Evolutionary conservation across 2,329 filamentous ascomycete genomes (phyloP), one percentile per base, ranked within the genome.

Genomic region (Curvularia verruculosa): DNA sequence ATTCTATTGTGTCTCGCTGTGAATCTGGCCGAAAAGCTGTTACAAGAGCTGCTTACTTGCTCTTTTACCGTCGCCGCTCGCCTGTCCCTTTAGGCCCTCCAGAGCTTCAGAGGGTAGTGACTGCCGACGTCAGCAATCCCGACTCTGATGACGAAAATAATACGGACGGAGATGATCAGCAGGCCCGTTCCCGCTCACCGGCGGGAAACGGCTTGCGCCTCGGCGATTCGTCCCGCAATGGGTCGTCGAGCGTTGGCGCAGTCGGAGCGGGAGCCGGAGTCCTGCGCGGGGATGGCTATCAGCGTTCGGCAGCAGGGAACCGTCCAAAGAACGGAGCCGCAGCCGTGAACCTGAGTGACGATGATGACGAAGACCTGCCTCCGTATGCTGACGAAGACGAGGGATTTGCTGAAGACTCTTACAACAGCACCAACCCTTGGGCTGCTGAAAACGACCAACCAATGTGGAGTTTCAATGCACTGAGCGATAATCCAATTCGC

Each of bases 51-150:
- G 95, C 95, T 0, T 99, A 99, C 77, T 84, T 99, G 10, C 83
- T 99, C 31, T 99, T 99, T 82, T 99, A 99, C 79, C 91, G 95
- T 39, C 90, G 95, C 55, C 89, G 92, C 62, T 91, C 92, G 5
- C 82, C 85, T 7, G 78, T 78, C 60, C 90, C 92, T 61, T 86
- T 99, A 64, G 95, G 95, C 55, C 93, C 93, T 24, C 83, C 88
- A 43, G 84, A 84, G 49, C 88, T 97, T 58, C 84, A 88, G 65
- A 81, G 88, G 63, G 87, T 96, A 48, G 81, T 91, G 52, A 81
- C 83, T 53, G 90, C 85, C 69, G 82, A 82, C 50, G 58, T 54
- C 59, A 74, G 76, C 59, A 74, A 76, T 24, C 74, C 77, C 48
- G 80, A 79, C 56, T 75, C 69, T 71, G 73, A 81, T 76, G 68